These are phyloP conservation scores for Castanospermum australe DNA, from an alignment of 306 rosid genomes.

Conservation along the genomic window DNA sequence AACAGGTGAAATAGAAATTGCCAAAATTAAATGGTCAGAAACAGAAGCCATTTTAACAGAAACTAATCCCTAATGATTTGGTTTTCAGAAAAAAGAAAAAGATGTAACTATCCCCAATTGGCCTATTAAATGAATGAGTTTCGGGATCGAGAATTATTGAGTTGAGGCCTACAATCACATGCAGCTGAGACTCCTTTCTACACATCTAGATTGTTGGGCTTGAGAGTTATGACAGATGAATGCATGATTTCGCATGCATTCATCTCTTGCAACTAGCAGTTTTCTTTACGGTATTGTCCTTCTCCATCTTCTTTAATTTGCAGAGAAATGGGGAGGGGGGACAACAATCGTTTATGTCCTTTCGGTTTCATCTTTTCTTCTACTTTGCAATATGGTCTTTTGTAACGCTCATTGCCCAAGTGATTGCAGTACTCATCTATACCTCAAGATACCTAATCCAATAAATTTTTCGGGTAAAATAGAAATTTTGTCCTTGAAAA, in stretches of 20 bases:
- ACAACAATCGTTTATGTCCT: background rate
- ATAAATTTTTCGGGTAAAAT: too few species aligned
- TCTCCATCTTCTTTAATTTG: background rate
- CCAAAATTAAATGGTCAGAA: background rate
- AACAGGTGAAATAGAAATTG: background rate
- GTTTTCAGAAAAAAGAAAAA: background rate
- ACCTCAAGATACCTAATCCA: too few species aligned
- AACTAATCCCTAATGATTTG: background rate
- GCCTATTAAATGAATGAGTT: background rate
- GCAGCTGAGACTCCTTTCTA: background rate
- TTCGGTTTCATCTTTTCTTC: background rate
- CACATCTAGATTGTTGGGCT: constrained; percentile 18
- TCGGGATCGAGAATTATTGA: constrained; percentile 6
- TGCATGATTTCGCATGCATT: constrained; percentile 30
- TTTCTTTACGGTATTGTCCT: constrained; percentile 19
- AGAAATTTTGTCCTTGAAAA: too few species aligned
- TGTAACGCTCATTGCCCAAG: background rate
- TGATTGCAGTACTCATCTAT: background rate
- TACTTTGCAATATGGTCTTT: background rate
- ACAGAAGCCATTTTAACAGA: background rate
- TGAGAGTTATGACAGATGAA: constrained; percentile 24
- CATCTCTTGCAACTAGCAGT: background rate
- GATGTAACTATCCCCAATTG: background rate
- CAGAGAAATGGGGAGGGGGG: background rate
- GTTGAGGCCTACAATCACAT: constrained; percentile 11